phyloP scores from a whole-genome alignment of 2,329 filamentous ascomycete genomes.

The Pestalotiopsis sp. region DNA sequence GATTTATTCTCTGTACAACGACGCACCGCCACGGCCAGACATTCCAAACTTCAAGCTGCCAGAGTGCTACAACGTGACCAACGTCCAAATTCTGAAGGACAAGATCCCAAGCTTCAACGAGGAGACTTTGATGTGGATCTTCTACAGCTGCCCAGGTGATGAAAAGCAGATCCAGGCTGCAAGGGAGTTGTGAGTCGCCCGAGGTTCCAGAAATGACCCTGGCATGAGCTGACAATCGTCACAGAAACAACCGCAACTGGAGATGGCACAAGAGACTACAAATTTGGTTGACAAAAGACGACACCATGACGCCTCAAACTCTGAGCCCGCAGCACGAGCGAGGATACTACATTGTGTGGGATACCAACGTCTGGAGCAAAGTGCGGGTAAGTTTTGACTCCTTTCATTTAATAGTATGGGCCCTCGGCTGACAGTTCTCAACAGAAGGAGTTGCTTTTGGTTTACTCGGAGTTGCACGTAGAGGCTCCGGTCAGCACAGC shows the following conservation, averaged over 20 bases:
- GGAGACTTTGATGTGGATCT: slow-evolving; percentile 71
- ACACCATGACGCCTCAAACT: slow-evolving; percentile 64
- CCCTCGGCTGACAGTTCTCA: background rate
- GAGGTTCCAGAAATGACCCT: background rate
- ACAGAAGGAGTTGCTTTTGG: slow-evolving; percentile 62
- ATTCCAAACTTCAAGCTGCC: slow-evolving; percentile 61
- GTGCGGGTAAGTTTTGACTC: slow-evolving; percentile 51
- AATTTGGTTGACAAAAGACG: slow-evolving; percentile 70
- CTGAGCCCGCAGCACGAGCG: slow-evolving; percentile 63
- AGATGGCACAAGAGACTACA: slow-evolving; percentile 70
- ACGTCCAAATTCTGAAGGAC: slow-evolving; percentile 66
- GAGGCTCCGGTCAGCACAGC: slow-evolving; percentile 43
- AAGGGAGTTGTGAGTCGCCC: slow-evolving; percentile 57
- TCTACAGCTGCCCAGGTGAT: slow-evolving; percentile 68
- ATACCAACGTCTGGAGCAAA: slow-evolving; percentile 63
- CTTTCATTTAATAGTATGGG: background rate
- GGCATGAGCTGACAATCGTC: slow-evolving; percentile 15
- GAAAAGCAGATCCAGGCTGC: slow-evolving; percentile 66
- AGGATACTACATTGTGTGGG: slow-evolving; percentile 70
- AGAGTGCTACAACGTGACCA: slow-evolving; percentile 69
- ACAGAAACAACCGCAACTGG: slow-evolving; percentile 66
- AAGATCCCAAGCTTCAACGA: slow-evolving; percentile 71
- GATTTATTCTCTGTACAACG: slow-evolving; percentile 64
- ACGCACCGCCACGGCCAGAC: slow-evolving; percentile 59
- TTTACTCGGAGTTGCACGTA: slow-evolving; percentile 57